phyloP scores from a whole-genome alignment of 306 rosid genomes.

The Hylodesmum podocarpum region DNA sequence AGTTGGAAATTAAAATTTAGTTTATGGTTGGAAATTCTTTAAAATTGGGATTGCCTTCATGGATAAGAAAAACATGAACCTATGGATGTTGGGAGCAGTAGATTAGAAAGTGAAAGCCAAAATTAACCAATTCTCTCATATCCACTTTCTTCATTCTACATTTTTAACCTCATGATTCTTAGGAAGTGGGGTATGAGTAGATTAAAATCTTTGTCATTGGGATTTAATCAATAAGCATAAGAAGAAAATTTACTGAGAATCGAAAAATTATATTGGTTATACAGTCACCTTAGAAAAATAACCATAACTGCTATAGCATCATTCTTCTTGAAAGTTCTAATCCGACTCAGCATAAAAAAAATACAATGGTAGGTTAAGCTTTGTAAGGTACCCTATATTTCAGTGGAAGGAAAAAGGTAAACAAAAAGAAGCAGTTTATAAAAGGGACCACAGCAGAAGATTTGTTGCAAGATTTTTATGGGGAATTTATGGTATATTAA shows the following conservation, averaged over 20 bases:
- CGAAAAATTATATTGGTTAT: background rate
- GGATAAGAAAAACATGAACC: conserved; percentile 24
- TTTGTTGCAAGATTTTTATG: background rate
- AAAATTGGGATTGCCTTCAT: conserved; percentile 26
- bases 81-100: background rate
- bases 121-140: background rate
- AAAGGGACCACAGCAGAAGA: background rate
- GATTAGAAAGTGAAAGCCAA: conserved; percentile 27
- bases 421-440: background rate
- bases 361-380: background rate
- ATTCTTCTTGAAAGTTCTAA: background rate
- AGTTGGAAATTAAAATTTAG: background rate
- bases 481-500: background rate
- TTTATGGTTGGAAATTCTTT: background rate
- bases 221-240: background rate
- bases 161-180: background rate
- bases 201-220: background rate
- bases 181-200: background rate
- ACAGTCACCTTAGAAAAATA: background rate
- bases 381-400: background rate
- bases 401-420: conserved; percentile 8
- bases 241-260: background rate
- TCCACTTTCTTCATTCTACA: background rate
- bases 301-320: background rate
- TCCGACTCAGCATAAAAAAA: background rate